These are phyloP conservation scores for Pisolithus orientalis DNA, from an alignment of 768 basidiomycete genomes.

Conservation along the genomic window DNA sequence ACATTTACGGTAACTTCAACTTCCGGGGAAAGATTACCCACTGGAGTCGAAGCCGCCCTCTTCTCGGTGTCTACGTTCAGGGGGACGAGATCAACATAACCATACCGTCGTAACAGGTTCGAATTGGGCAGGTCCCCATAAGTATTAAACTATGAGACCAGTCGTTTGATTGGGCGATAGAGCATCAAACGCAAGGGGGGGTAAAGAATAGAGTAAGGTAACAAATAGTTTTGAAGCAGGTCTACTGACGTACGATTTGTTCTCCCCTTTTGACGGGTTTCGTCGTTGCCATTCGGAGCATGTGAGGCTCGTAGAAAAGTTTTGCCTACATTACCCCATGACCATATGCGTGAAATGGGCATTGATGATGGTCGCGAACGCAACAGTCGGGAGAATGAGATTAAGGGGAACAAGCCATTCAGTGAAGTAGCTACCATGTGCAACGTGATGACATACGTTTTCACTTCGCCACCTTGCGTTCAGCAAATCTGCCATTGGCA, in stretches of 20 bases:
- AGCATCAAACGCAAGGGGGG: background rate
- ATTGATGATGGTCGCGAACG: background rate
- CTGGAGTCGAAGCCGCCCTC: conserved; percentile 10
- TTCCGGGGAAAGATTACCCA: conserved; percentile 13
- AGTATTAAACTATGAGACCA: conserved; percentile 72
- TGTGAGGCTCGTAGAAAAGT: conserved; percentile 69
- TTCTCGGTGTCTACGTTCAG: conserved; percentile 24
- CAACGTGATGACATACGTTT: conserved; percentile 52
- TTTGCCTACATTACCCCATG: conserved; percentile 53
- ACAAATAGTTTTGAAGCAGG: background rate
- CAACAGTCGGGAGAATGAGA: background rate
- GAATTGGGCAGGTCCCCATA: conserved; percentile 92
- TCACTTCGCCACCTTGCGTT: conserved; percentile 83
- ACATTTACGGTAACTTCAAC: background rate
- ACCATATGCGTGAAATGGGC: no score
- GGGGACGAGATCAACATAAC: conserved; percentile 78
- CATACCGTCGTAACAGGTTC: conserved; percentile 90
- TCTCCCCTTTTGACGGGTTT: conserved; percentile 67
- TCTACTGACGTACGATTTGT: conserved; percentile 68
- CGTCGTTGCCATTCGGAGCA: conserved; percentile 77
- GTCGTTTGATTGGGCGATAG: no score
- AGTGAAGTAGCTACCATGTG: background rate
- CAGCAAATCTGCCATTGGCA: conserved; percentile 93
- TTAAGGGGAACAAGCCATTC: background rate
- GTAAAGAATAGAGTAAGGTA: background rate